Evolutionary conservation across 2,329 filamentous ascomycete species (phyloP).

Genomic region (Cladosporium austrohemisphaericum): DNA sequence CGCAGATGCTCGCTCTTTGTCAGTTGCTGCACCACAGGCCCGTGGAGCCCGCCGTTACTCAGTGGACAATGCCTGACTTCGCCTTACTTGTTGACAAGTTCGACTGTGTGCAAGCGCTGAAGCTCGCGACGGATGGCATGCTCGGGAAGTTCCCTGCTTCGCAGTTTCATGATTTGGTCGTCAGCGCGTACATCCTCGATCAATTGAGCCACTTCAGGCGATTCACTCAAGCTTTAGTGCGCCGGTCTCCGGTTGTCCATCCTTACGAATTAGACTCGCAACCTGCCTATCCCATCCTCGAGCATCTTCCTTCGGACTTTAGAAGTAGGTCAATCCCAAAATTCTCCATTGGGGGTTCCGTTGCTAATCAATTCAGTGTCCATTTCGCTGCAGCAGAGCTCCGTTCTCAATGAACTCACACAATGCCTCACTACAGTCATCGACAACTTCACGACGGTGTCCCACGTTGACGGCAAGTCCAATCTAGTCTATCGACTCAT

Average conservation of each 20-base stretch:
- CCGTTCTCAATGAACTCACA: neutral
- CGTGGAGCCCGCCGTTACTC: neutral
- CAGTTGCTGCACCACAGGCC: conserved; percentile 15
- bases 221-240: conserved; percentile 16
- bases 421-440: conserved; percentile 1
- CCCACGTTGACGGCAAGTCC: neutral
- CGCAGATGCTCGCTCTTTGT: conserved; percentile 12
- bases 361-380: neutral
- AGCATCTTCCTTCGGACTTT: conserved; percentile 9
- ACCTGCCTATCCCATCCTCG: neutral
- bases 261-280: neutral
- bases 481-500: neutral
- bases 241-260: neutral
- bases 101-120: conserved; percentile 14
- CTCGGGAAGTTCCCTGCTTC: neutral
- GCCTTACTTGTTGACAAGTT: conserved; percentile 20
- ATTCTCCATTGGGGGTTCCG: no score
- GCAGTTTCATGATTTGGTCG: neutral
- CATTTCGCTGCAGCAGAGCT: neutral
- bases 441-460: neutral
- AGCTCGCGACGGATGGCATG: neutral
- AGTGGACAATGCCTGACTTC: neutral
- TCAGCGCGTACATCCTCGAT: conserved; percentile 17
- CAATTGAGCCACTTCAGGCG: conserved; percentile 14
- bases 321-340: neutral